Conservation (phyloP, 2,329 filamentous ascomycete species). For the Penicillium sp. region DNA sequence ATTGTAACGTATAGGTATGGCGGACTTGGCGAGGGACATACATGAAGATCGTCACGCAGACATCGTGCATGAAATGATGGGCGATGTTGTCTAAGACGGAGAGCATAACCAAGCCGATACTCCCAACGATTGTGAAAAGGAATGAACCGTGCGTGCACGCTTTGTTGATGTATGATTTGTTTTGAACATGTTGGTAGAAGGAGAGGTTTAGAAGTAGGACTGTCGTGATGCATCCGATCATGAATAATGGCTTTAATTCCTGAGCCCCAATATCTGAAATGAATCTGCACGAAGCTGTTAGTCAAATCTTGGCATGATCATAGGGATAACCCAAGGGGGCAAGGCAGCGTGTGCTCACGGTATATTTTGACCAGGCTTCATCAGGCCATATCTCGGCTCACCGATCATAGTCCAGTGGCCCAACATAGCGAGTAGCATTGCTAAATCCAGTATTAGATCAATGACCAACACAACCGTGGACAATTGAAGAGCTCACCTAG, state of each 20-base stretch:
- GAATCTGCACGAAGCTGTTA: conserved; percentile 6
- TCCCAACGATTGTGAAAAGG: conserved; percentile 13
- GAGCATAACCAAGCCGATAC: conserved; percentile 13
- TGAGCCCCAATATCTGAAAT: conserved; percentile 16
- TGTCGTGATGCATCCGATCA: conserved; percentile 14
- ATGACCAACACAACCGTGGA: background rate
- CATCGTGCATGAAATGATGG: conserved; percentile 13
- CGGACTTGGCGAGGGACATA: background rate
- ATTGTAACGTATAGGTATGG: background rate
- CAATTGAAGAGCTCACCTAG: conserved; percentile 8
- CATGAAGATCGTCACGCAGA: conserved; percentile 16
- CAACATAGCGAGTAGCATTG: conserved; percentile 13
- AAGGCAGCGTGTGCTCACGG: conserved; percentile 6
- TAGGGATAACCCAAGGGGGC: background rate
- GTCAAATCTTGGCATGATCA: background rate
- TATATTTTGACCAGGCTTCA: conserved; percentile 16
- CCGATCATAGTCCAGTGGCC: conserved; percentile 15
- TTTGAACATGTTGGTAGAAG: conserved; percentile 14
- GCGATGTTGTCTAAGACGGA: conserved; percentile 15
- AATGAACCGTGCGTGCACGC: conserved; percentile 12
- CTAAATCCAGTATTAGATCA: conserved; percentile 6
- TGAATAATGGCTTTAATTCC: conserved; percentile 14
- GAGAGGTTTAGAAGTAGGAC: conserved; percentile 14
- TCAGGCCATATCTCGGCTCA: conserved; percentile 13
- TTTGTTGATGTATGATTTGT: conserved; percentile 13